A percentile compares a stretch with the other conserved stretches of the same genome.
phyloP scores from a whole-genome alignment of 768 basidiomycete species.

The Pisolithus microcarpus region DNA sequence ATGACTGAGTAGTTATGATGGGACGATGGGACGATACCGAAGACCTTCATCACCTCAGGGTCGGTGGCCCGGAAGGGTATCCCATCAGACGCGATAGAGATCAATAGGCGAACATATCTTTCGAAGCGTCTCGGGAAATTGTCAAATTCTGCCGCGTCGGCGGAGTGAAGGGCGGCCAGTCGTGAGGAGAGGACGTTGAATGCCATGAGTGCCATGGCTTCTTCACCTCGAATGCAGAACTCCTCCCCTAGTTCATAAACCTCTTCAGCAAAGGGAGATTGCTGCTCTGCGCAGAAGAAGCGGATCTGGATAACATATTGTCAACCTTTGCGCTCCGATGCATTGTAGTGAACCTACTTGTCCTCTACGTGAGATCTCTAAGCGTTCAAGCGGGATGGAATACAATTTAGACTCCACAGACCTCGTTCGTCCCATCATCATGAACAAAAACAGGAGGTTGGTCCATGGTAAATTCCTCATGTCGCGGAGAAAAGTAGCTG shows the following conservation, averaged over 20 bases:
- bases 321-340: not conserved
- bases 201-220: not conserved
- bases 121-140: conserved; percentile 16
- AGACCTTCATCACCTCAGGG: not conserved
- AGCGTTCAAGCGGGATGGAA: conserved; percentile 11
- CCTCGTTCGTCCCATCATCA: not conserved
- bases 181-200: not conserved
- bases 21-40: not conserved
- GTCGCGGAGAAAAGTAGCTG: conserved; percentile 39
- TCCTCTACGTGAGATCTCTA: not conserved
- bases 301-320: not conserved
- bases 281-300: not conserved
- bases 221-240: not conserved
- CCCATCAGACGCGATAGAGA: conserved; percentile 35
- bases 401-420: not conserved
- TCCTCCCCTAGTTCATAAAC: not conserved
- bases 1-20: not conserved
- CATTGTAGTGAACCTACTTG: not conserved
- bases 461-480: conserved; percentile 3
- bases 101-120: conserved; percentile 27
- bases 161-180: not conserved
- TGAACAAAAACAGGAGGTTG: not conserved
- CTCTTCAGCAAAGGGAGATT: not conserved
- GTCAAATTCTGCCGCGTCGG: conserved; percentile 29
- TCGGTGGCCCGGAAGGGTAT: conserved; percentile 3